Base-by-base conservation (phyloP, 1,284 basidiomycete genomes). In the Athelia psychrophila region DNA sequence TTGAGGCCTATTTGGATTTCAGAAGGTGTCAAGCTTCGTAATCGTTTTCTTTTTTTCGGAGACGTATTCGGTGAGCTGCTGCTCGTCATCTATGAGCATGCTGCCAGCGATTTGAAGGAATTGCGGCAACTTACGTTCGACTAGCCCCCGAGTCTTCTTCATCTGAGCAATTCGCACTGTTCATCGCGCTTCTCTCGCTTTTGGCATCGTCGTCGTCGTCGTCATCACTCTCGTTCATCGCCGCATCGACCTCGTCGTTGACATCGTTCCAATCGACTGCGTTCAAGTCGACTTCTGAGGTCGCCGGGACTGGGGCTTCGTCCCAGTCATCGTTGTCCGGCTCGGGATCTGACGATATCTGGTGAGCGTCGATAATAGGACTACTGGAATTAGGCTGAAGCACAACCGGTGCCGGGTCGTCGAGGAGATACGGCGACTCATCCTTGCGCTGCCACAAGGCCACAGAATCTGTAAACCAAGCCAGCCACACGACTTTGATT, bases 391-490 rank as follows among this genome's bases (percentile, higher is more conserved):
- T 70, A 22, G 70, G 64, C 22, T 60, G 64, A 48, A 62, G 56
- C 36, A 58, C 50, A 50, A 64, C 57, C 44, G 58, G 61, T 44
- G 65, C 56, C 25, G 66, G 65, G 30, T 78, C 79, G 57, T 88
- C 84, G 44, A 92, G 72, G 42, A 87, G 69, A 69, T 93, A 94
- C 18, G 76, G 75, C 0, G 68, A 73, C 69, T 95, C 93, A 57
- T 86, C 81, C 63, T 86, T 84, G 53, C 81, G 80, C 47, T 69
- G 69, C 95, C 95, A 98, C 30, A 86, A 72, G 16, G 89, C 86
- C 49, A 95, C 76, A 12, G 87, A 91, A 64, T 95, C 88, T 47
- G 84, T 86, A 62, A 98, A 88, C 95, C 95, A 98, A 9, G 81
- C 74, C 2, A 91, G 73, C 83, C 88, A 91, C 6, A 99, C 94